Percentiles rank a stretch among this genome's conserved stretches.
phyloP scores from a whole-genome alignment of 2,329 filamentous ascomycete species.

The Pestalotiopsis fici region DNA sequence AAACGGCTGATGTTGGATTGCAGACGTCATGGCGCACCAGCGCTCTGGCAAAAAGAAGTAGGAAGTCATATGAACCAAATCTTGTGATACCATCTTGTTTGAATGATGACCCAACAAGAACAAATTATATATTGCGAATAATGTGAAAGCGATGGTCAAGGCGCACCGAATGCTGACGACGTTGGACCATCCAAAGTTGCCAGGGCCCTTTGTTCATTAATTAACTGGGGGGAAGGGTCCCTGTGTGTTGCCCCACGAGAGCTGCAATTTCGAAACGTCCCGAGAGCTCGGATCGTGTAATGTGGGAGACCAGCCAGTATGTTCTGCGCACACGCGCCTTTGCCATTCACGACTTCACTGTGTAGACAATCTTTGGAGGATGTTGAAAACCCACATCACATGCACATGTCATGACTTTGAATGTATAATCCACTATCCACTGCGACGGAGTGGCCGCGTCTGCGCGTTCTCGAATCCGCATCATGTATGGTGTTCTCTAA shows the following conservation, averaged over 20 bases:
- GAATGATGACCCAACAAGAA: neutral
- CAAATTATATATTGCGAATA: neutral
- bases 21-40: neutral
- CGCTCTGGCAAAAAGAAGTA: neutral
- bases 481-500: neutral
- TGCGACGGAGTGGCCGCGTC: neutral
- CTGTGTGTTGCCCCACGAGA: neutral
- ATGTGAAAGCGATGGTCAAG: neutral
- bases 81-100: neutral
- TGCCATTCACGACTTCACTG: too few species aligned
- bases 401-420: too few species aligned
- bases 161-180: neutral
- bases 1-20: neutral
- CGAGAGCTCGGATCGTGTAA: neutral
- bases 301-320: neutral
- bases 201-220: neutral
- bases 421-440: neutral
- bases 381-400: too few species aligned
- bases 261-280: neutral
- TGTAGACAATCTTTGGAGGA: too few species aligned
- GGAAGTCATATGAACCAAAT: neutral
- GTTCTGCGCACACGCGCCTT: too few species aligned
- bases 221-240: neutral
- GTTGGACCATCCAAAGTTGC: neutral
- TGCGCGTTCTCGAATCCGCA: neutral